Base-by-base conservation (phyloP, 1,284 basidiomycete genomes). In the Papiliotrema laurentii region DNA sequence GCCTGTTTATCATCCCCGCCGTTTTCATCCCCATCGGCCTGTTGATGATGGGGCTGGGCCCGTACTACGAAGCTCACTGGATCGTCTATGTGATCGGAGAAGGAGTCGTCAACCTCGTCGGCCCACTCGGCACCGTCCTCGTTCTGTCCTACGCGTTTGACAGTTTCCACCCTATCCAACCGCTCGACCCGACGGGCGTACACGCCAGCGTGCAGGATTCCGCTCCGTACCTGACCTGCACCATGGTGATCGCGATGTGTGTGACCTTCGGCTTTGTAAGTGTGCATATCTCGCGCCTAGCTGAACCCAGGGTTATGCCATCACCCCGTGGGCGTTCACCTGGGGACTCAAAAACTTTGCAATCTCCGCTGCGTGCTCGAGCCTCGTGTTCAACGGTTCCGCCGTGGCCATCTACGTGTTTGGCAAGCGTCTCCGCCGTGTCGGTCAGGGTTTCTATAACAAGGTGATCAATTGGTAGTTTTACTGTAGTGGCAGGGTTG, bases 11-110 rank as follows among this genome's bases (percentile, higher is more conserved):
- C 42, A 42, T 58, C 26, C 50, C 54, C 9, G 39, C 54, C 14
- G 31, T 59, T 11, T 43, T 56, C 24, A 45, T 39, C 16, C 55
- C 53, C 10, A 34, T 55, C 19, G 59, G 51, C 4, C 37, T 61
- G 22, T 43, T 61, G 26, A 57, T 61, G 57, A 56, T 61, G 48
- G 59, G 59, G 14, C 45, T 61, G 6, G 59, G 57, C 11, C 55
- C 59, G 13, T 56, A 50, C 33, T 61, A 57, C 36, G 49, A 46
- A 7, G 51, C 52, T 14, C 59, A 61, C 45, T 61, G 57, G 56
- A 59, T 61, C 19, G 54, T 57, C 18, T 61, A 54, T 43, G 57
- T 61, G 28, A 16, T 57, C 4, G 59, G 59, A 7, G 38, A 36
- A 22, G 42, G 46, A 9, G 34, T 57, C 24, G 36, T 58, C 43